Evolutionary conservation across 345 rosid species (phyloP).

Genomic region (Excoecaria agallocha): DNA sequence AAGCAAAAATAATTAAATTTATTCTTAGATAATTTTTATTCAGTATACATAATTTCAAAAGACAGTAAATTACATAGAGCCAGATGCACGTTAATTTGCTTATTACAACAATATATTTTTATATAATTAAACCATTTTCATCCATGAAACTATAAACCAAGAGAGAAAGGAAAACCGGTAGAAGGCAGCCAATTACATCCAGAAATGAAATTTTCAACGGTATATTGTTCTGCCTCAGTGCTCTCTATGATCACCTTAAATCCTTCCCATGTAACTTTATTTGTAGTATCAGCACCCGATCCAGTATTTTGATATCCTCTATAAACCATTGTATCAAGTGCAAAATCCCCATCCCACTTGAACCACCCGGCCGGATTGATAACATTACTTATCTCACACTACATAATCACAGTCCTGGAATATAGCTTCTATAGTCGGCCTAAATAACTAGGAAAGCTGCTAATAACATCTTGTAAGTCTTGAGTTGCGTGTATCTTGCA

Average conservation of each 20-base stretch:
- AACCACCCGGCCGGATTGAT: constrained; percentile 65
- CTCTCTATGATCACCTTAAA: constrained; percentile 40
- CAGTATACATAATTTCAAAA: background rate
- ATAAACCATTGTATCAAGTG: constrained; percentile 53
- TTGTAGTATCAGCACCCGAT: constrained; percentile 47
- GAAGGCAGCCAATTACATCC: constrained; percentile 53
- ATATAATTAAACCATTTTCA: background rate
- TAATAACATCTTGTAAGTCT: constrained; percentile 38
- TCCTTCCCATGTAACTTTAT: constrained; percentile 60
- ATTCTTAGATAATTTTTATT: background rate
- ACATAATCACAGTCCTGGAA: constrained; percentile 71
- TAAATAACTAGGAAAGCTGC: constrained; percentile 41
- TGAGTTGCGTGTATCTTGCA: constrained; percentile 62
- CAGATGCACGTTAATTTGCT: background rate
- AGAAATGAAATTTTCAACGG: constrained; percentile 53
- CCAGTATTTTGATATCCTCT: constrained; percentile 66
- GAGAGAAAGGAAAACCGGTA: constrained; percentile 67
- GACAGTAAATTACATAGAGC: background rate
- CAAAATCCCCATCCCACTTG: constrained; percentile 63
- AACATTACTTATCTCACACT: constrained; percentile 47
- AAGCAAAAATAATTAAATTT: background rate
- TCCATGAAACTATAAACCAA: constrained; percentile 31
- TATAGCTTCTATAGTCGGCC: constrained; percentile 75
- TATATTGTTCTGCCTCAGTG: constrained; percentile 38
- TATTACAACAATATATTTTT: background rate